Evolutionary conservation across 805 yeast species (phyloP), one percentile per base, ranked within the genome.

Genomic region (Metschnikowia anglica): DNA sequence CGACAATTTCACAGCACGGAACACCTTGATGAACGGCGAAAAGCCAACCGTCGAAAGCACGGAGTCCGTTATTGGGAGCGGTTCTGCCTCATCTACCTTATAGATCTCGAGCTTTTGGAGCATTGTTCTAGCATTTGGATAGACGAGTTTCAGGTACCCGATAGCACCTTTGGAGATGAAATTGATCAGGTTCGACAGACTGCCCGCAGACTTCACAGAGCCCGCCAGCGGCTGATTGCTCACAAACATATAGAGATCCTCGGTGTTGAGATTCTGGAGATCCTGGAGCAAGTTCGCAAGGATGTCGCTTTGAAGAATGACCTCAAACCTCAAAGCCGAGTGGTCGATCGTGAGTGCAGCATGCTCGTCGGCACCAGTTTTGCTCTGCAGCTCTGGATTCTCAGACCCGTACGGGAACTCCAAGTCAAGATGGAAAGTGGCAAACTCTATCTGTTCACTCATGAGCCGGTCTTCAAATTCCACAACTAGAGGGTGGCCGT

Each of bases 121-220:
- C 10, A 80, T 76, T 2, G 79, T 67, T 51, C 74, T 72, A 36
- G 77, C 85, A 46, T 73, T 75, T 0, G 95, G 95, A 35, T 83
- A 72, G 8, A 75, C 71, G 16, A 87, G 66, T 54, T 83, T 81
- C 29, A 87, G 80, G 39, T 73, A 69, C 0, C 95, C 96, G 34
- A 86, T 72, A n/a, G 81, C 85, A 9, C 91, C 86, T 29, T 72
- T 74, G 0, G 93, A 83, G 4, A 85, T 75, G 40, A 88, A 73
- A 19, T 74, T 68, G 34, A 83, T 60, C 48, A 68, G 72, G 26
- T 73, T 68, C 13, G 3, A 19, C 33, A 20, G 13, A 7, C 19
- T 28, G 15, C 28, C 10, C 10, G 10, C 10, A 23, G 25, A 23
- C 7, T 10, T 10, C 25, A 10, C 7, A 10, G 10, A 7, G 7